These are phyloP conservation scores for Phialemonium atrogriseum DNA, from an alignment of 2,329 filamentous ascomycete genomes.

Conservation along the genomic window DNA sequence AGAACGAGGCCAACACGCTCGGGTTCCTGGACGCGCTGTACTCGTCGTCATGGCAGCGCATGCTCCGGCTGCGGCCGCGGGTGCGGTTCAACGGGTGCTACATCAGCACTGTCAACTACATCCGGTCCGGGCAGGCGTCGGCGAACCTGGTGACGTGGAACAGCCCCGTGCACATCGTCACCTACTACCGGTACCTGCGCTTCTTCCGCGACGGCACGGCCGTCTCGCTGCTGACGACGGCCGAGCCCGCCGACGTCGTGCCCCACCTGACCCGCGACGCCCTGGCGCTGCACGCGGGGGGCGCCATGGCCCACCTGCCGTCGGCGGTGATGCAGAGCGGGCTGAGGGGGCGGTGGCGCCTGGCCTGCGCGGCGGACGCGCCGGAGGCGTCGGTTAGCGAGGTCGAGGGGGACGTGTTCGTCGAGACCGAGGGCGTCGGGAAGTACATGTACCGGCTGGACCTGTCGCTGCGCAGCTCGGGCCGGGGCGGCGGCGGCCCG, in stretches of 20 bases:
- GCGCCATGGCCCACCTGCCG: conserved; percentile 28
- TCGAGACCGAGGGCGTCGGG: conserved; percentile 80
- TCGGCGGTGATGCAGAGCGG: conserved; percentile 60
- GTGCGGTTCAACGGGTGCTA: conserved; percentile 94
- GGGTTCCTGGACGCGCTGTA: conserved; percentile 37
- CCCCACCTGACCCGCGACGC: conserved; percentile 70
- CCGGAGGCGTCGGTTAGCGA: conserved; percentile 26
- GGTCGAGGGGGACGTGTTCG: conserved; percentile 59
- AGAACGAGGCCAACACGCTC: conserved; percentile 27
- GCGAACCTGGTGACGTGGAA: conserved; percentile 66
- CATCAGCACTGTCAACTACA: conserved; percentile 94
- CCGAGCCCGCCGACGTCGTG: conserved; percentile 80
- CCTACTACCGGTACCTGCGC: conserved; percentile 93
- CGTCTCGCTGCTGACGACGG: conserved; percentile 72
- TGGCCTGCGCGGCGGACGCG: conserved; percentile 27
- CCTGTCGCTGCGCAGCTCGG: conserved; percentile 58
- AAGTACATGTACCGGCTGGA: conserved; percentile 86
- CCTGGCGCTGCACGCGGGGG: conserved; percentile 37
- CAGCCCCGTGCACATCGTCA: conserved; percentile 86
- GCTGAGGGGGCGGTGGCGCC: conserved; percentile 46
- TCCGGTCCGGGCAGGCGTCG: conserved; percentile 68
- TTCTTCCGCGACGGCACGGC: conserved; percentile 86
- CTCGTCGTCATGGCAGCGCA: conserved; percentile 48
- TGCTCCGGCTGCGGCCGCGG: conserved; percentile 77
- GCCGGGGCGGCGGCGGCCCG: conserved; percentile 45